Conservation (phyloP, 257 asterid species). For the Solanum pimpinellifolium region DNA sequence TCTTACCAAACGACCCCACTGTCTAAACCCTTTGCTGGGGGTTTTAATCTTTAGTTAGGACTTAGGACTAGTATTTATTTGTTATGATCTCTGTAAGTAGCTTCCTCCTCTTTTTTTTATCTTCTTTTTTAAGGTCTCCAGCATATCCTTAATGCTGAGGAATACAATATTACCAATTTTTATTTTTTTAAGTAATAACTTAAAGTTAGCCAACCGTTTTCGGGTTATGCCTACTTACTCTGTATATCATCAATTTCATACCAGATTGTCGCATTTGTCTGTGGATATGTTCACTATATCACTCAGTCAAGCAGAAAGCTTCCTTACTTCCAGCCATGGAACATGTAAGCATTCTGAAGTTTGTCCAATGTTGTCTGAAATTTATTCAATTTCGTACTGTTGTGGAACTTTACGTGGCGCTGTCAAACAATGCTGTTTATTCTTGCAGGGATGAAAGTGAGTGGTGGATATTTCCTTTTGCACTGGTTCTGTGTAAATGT, state of each 20-base stretch:
- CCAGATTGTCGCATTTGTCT: conserved; percentile 79
- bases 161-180: not conserved
- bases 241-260: not conserved
- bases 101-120: not conserved
- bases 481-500: conserved; percentile 74
- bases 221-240: not conserved
- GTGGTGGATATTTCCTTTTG: conserved; percentile 97
- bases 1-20: not conserved
- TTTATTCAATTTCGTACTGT: not conserved
- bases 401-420: not conserved
- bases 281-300: conserved; percentile 62
- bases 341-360: conserved; percentile 46
- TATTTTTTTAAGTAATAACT: not conserved
- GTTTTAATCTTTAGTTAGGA: not conserved
- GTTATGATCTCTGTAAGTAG: not conserved
- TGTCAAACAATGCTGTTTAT: not conserved
- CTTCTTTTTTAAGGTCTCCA: not conserved
- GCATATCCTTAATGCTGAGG: not conserved
- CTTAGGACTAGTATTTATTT: not conserved
- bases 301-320: conserved; percentile 50
- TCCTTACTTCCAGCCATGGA: conserved; percentile 93
- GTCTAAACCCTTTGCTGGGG: not conserved
- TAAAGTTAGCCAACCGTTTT: not conserved
- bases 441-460: conserved; percentile 91
- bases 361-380: not conserved